These are phyloP conservation scores for Rhodosporidiobolus odoratus DNA, from an alignment of 768 basidiomycete species.

Conservation along the genomic window DNA sequence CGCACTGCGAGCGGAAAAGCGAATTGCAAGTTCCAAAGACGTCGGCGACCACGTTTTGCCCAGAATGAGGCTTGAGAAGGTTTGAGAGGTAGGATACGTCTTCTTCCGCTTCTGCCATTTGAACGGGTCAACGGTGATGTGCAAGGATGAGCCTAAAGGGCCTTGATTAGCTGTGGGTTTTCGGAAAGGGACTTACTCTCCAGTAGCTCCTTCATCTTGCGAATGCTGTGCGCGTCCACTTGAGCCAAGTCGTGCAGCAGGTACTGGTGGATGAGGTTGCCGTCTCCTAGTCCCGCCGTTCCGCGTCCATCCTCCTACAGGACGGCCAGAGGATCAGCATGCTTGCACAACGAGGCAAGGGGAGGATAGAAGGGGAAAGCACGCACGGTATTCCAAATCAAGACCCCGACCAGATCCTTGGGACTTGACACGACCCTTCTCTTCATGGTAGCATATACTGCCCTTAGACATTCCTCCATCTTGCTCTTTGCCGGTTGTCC, in stretches of 20 bases:
- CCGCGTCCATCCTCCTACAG: conserved; percentile 7
- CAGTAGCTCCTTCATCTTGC: conserved; percentile 68
- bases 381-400: conserved; percentile 87
- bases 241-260: conserved; percentile 71
- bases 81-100: conserved; percentile 57
- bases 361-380: background rate
- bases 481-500: conserved; percentile 59
- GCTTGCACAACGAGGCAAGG: no score
- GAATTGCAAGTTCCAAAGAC: conserved; percentile 86
- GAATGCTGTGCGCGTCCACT: conserved; percentile 74
- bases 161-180: background rate
- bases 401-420: conserved; percentile 79
- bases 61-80: conserved; percentile 60
- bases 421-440: conserved; percentile 83
- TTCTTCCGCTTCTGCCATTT: conserved; percentile 59
- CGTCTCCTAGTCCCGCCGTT: conserved; percentile 6
- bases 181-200: conserved; percentile 56
- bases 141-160: background rate
- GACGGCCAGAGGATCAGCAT: background rate
- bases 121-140: background rate
- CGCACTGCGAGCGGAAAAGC: conserved; percentile 80
- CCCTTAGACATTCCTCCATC: conserved; percentile 70
- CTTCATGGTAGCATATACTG: conserved; percentile 80
- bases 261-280: conserved; percentile 63
- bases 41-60: conserved; percentile 63